These are phyloP conservation scores for Clausena lansium DNA, from an alignment of 345 rosid species.

Conservation along the genomic window DNA sequence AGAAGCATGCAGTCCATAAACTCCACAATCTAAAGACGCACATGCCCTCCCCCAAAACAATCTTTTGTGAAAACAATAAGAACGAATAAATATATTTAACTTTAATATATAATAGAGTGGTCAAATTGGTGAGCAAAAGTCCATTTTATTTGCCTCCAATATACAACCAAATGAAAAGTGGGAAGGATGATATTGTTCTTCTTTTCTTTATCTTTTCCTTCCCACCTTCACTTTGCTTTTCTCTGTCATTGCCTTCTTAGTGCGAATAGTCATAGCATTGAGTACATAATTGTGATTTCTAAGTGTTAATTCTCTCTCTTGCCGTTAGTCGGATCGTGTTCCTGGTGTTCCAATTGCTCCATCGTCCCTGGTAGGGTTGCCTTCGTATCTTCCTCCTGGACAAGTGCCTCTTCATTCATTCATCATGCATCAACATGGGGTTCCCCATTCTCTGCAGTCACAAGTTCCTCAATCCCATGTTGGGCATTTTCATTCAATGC, in stretches of 20 bases:
- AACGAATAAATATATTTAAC: too few species aligned
- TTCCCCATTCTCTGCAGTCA: constrained; percentile 61
- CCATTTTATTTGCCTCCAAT: neutral
- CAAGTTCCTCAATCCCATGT: constrained; percentile 58
- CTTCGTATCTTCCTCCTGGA: constrained; percentile 67
- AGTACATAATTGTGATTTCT: neutral
- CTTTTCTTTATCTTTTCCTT: neutral
- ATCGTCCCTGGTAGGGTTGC: constrained; percentile 62
- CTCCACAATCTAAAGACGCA: neutral
- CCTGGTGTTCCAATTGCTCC: constrained; percentile 53
- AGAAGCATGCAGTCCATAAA: neutral
- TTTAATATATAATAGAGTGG: too few species aligned
- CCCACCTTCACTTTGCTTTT: neutral
- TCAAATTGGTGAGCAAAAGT: neutral
- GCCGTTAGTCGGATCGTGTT: constrained; percentile 43
- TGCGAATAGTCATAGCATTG: neutral
- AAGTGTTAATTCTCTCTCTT: constrained; percentile 2
- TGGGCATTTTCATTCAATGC: constrained; percentile 54
- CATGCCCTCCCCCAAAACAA: too few species aligned
- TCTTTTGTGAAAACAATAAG: neutral
- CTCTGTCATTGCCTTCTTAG: neutral
- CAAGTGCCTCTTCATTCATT: constrained; percentile 76
- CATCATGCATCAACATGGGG: constrained; percentile 72
- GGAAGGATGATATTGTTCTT: neutral
- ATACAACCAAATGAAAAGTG: neutral